phyloP scores from a whole-genome alignment of 176 grass and related monocot genomes.

The Canna indica region DNA sequence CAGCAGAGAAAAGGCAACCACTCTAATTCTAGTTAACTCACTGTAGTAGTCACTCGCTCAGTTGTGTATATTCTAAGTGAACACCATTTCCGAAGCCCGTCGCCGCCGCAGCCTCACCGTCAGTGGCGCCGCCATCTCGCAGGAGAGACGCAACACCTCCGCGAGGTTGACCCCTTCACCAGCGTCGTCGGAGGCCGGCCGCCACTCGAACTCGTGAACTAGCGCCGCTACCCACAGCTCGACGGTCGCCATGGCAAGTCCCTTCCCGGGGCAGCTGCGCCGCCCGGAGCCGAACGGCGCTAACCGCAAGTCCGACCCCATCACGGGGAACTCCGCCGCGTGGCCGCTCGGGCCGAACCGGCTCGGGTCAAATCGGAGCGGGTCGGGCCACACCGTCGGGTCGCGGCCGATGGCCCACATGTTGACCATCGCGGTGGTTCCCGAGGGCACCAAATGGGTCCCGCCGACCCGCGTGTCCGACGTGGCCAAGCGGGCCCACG shows the following conservation, averaged over 20 bases:
- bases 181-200: not conserved
- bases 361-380: conserved; percentile 37
- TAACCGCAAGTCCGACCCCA: conserved; percentile 56
- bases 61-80: too few relatives aligned
- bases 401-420: conserved; percentile 97
- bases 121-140: conserved; percentile 70
- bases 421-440: conserved; percentile 95
- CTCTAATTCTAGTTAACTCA: too few relatives aligned
- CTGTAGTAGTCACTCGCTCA: too few relatives aligned
- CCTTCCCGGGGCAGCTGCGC: conserved; percentile 74
- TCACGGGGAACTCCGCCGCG: conserved; percentile 14
- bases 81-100: not conserved
- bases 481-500: conserved; percentile 71
- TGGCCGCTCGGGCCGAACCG: conserved; percentile 21
- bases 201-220: conserved; percentile 54
- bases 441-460: conserved; percentile 37
- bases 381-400: conserved; percentile 43
- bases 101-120: conserved; percentile 23
- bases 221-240: conserved; percentile 66
- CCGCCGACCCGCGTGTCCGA: conserved; percentile 58
- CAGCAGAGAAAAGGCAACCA: too few relatives aligned
- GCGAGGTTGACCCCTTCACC: conserved; percentile 38
- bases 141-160: conserved; percentile 74
- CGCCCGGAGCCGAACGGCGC: conserved; percentile 75
- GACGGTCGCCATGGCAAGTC: conserved; percentile 74